Conservation (phyloP, 2,329 filamentous ascomycete genomes). For the Phaeophleospora eucalypticola region DNA sequence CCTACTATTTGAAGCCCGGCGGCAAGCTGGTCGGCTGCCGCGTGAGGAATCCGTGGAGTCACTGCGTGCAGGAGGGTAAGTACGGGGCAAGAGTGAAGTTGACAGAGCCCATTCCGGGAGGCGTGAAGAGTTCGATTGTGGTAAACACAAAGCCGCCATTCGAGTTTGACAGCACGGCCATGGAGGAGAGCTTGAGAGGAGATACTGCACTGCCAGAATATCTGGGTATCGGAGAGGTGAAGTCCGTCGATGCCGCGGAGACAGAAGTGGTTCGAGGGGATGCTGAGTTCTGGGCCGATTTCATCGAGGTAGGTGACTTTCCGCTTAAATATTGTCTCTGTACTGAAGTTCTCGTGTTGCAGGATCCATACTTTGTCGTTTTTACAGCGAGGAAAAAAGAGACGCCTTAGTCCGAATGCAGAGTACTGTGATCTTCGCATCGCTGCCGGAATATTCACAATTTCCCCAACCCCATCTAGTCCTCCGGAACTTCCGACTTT, state of each 20-base stretch:
- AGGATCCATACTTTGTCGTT: conserved; percentile 14
- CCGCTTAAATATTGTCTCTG: too few species aligned
- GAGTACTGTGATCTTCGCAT: too few species aligned
- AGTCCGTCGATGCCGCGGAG: conserved; percentile 5
- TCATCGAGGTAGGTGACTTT: too few species aligned
- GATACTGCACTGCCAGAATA: conserved; percentile 10
- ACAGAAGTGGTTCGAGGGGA: conserved; percentile 8
- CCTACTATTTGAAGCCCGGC: conserved; percentile 12
- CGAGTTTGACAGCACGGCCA: conserved; percentile 6
- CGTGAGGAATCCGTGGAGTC: conserved; percentile 4
- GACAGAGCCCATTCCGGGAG: conserved; percentile 9
- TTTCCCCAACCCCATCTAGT: conserved; percentile 9
- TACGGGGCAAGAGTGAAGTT: conserved; percentile 12
- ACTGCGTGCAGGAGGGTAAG: conserved; percentile 7
- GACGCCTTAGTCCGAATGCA: too few species aligned
- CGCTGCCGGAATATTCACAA: not conserved
- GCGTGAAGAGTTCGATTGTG: conserved; percentile 10
- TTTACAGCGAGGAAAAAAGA: conserved; percentile 9
- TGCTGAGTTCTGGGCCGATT: conserved; percentile 13
- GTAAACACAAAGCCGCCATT: conserved; percentile 10
- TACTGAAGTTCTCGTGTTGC: too few species aligned
- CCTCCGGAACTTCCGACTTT: conserved; percentile 38
- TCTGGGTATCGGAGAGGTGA: conserved; percentile 8
- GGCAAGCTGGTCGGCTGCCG: conserved; percentile 11
- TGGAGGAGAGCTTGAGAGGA: conserved; percentile 8